Percentiles rank a stretch among this genome's conserved stretches.
These are phyloP conservation scores for Lyophyllum semitale DNA, from an alignment of 768 basidiomycete species.

Conservation along the genomic window DNA sequence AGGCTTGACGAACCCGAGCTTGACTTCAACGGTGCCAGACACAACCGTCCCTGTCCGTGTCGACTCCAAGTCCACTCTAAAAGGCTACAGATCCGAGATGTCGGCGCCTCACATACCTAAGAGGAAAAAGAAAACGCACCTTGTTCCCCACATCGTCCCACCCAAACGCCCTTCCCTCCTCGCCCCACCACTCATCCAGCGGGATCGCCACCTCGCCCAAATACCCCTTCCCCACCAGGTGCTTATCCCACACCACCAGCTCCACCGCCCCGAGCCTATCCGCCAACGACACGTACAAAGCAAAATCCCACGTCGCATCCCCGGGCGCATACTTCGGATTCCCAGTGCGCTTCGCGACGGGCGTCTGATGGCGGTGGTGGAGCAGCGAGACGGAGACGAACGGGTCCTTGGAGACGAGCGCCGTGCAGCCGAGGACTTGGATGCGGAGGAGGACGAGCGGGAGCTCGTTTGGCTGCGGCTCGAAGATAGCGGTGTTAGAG, in stretches of 20 bases:
- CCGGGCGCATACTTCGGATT: conserved; percentile 67
- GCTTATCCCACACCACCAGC: conserved; percentile 92
- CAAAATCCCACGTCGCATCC: conserved; percentile 88
- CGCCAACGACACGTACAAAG: conserved; percentile 75
- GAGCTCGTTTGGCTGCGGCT: conserved; percentile 24
- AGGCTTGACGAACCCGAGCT: conserved; percentile 49
- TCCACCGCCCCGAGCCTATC: conserved; percentile 77
- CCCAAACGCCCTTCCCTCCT: conserved; percentile 36
- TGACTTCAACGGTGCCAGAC: conserved; percentile 43
- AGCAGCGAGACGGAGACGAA: conserved; percentile 61
- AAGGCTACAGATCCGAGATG: neutral
- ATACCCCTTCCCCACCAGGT: conserved; percentile 88
- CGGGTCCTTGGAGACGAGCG: conserved; percentile 71
- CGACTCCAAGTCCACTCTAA: conserved; percentile 37
- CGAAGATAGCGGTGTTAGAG: neutral
- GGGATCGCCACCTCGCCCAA: conserved; percentile 83
- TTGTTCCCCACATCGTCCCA: conserved; percentile 68
- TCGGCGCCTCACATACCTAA: neutral
- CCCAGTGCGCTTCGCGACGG: conserved; percentile 70
- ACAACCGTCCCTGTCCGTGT: conserved; percentile 40
- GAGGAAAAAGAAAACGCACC: conserved; percentile 40
- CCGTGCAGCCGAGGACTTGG: conserved; percentile 65
- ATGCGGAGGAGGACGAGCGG: conserved; percentile 70
- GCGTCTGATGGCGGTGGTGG: conserved; percentile 64
- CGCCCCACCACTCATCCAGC: conserved; percentile 71